Conservation (phyloP, 495 filamentous ascomycete genomes). For the Podospora sp. region DNA sequence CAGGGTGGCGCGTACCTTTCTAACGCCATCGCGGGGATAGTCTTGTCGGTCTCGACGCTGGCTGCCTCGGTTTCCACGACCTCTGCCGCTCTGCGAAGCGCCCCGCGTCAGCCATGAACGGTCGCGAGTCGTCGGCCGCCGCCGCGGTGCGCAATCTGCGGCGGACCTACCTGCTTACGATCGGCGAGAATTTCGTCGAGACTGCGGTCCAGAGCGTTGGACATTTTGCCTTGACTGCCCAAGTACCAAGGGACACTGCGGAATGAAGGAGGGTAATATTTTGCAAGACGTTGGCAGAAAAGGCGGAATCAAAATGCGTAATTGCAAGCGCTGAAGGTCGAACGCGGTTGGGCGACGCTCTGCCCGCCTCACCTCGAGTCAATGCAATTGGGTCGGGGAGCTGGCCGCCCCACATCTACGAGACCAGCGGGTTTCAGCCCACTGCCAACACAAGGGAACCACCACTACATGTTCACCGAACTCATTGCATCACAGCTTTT, state of each 20-base stretch:
- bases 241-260: not conserved
- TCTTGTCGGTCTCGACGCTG: slow-evolving; percentile 59
- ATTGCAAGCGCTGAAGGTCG: not conserved
- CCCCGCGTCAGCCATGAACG: not conserved
- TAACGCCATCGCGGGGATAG: slow-evolving; percentile 75
- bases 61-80: slow-evolving; percentile 35
- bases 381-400: not conserved
- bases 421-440: not conserved
- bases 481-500: not conserved
- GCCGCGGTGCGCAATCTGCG: not conserved
- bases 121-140: not conserved
- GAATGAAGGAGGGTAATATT: not conserved
- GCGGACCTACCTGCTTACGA: slow-evolving; percentile 62
- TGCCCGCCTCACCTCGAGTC: slow-evolving; percentile 3
- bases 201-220: slow-evolving; percentile 65
- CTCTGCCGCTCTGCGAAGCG: slow-evolving; percentile 26
- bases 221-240: slow-evolving; percentile 19
- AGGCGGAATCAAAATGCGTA: not conserved
- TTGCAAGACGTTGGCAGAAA: not conserved
- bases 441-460: not conserved
- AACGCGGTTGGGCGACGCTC: slow-evolving; percentile 8
- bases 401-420: not conserved
- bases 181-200: slow-evolving; percentile 85
- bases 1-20: slow-evolving; percentile 64
- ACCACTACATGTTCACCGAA: not conserved